Evolutionary conservation across 2,329 filamentous ascomycete species (phyloP), one percentile per base, ranked within the genome.

Genomic region (Colletotrichum chlorophyti): DNA sequence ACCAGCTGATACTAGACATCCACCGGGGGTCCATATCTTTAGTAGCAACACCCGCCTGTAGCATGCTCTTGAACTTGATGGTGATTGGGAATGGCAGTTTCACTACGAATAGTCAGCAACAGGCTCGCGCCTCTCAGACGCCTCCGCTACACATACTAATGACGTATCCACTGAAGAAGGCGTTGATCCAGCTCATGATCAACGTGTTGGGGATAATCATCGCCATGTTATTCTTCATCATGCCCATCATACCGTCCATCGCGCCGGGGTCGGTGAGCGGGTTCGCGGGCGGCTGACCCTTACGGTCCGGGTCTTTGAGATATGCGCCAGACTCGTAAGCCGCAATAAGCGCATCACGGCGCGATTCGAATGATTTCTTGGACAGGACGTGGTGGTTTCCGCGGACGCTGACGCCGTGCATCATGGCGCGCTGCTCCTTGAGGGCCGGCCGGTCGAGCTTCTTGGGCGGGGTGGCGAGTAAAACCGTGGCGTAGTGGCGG

Each of bases 221-320:
- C 64, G 95, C 94, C 91, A 99, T 97, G 72, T 99, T 97, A 57
- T 93, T 93, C 85, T 99, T 99, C 91, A 99, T 96, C 92, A 97
- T 97, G 66, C 95, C 94, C 95, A 99, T 99, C 95, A 99, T 99
- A 66, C 93, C 94, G 72, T 99, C 96, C 95, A 99, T 99, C 58
- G 91, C 92, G 43, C 90, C 90, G 19, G 96, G 96, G 73, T 99
- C 95, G 10, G 90, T 91, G 86, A 99, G 93, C 4, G 95, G 95
- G 76, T 98, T 99, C 32, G 91, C 87, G 17, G 93, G 89, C 3
- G 93, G 90, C 76, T 97, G 91, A 49, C 93, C 93, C 70, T 90
- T 88, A 69, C 82, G 86, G 52, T 95, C 91, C 2, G 93, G 93
- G 63, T 96, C 91, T 72, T 97, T 97, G 43, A 99, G 81, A 71